These are phyloP conservation scores for Carex sylvatica DNA, from an alignment of 202 grass and related monocot species.

Conservation along the genomic window DNA sequence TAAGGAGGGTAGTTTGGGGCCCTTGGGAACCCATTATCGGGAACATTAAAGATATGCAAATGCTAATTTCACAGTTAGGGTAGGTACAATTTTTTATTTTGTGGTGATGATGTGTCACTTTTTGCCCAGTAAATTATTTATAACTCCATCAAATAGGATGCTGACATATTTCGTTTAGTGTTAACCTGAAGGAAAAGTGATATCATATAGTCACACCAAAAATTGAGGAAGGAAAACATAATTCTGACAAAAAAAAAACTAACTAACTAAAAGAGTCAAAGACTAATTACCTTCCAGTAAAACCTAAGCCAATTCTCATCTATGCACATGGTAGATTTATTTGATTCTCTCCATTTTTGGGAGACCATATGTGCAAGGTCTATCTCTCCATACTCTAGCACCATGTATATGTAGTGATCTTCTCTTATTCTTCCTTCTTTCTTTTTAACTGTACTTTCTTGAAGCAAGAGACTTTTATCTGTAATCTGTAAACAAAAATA, in stretches of 20 bases:
- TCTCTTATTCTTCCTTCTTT: slow-evolving; percentile 81
- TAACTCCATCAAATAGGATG: background rate
- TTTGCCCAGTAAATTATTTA: background rate
- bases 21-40: background rate
- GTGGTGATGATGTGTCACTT: background rate
- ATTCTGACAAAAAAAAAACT: background rate
- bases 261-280: background rate
- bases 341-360: slow-evolving; percentile 72
- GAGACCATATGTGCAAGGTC: slow-evolving; percentile 93
- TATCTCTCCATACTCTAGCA: slow-evolving; percentile 95
- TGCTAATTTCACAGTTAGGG: background rate
- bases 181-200: background rate
- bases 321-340: slow-evolving; percentile 43
- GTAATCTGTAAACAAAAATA: slow-evolving; percentile 64
- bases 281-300: slow-evolving; percentile 80
- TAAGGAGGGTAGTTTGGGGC: background rate
- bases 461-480: slow-evolving; percentile 77
- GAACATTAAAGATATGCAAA: background rate
- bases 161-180: background rate
- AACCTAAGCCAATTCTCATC: slow-evolving; percentile 97
- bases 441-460: slow-evolving; percentile 39
- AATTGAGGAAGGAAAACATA: background rate
- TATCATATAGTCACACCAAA: background rate
- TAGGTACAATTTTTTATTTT: background rate
- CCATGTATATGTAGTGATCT: slow-evolving; percentile 93